A percentile compares a stretch with the other conserved stretches of the same genome.
Conservation (phyloP, 352 stramenopile species). For the Phytophthora syringae region DNA sequence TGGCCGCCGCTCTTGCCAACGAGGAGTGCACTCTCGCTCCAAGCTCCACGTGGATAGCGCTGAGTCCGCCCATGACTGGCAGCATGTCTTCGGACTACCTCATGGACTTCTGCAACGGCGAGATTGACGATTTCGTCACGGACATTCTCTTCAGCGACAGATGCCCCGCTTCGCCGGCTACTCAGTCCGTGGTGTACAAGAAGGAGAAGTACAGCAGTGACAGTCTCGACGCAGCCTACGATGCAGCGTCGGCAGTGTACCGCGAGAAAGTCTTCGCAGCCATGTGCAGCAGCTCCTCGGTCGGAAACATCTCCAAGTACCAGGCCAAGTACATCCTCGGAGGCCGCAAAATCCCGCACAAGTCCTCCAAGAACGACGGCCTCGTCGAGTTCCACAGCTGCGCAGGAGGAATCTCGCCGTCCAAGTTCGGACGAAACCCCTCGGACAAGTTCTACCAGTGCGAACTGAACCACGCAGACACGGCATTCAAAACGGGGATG, state of each 20-base stretch:
- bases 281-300: conserved; percentile 45
- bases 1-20: conserved; percentile 28
- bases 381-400: conserved; percentile 57
- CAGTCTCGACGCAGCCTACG: conserved; percentile 24
- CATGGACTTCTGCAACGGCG: conserved; percentile 42
- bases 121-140: conserved; percentile 29
- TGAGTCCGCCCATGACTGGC: conserved; percentile 45
- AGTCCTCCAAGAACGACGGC: conserved; percentile 45
- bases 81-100: conserved; percentile 53
- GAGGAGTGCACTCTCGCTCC: conserved; percentile 16
- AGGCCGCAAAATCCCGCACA: conserved; percentile 37
- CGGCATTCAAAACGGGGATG: conserved; percentile 57
- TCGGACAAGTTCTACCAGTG: conserved; percentile 39
- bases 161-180: conserved; percentile 40
- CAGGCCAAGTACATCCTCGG: conserved; percentile 40
- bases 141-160: conserved; percentile 31
- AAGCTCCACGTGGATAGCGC: conserved; percentile 40
- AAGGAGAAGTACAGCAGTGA: conserved; percentile 28
- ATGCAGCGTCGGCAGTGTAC: conserved; percentile 32
- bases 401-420: conserved; percentile 22
- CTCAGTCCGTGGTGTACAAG: conserved; percentile 39
- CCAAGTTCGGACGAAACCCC: conserved; percentile 37
- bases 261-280: conserved; percentile 39
- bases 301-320: conserved; percentile 50
- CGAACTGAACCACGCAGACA: conserved; percentile 58